Conservation (phyloP, 2,329 filamentous ascomycete species). For the Pezizomycotina sp. region DNA sequence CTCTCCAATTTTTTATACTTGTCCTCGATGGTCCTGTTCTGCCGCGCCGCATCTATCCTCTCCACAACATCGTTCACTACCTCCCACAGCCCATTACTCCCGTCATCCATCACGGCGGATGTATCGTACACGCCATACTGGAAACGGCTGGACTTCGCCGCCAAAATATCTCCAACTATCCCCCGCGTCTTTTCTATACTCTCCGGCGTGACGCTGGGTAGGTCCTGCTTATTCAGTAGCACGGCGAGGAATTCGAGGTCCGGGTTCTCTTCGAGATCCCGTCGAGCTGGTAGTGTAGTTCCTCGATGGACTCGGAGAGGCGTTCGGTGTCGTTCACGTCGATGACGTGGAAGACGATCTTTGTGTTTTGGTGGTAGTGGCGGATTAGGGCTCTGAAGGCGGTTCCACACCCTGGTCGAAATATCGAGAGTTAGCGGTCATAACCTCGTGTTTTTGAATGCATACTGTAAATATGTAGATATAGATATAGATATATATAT, state of each 20-base stretch:
- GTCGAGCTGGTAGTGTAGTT: conserved; percentile 23
- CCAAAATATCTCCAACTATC: conserved; percentile 1
- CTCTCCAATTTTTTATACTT: conserved; percentile 1
- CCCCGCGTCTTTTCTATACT: conserved; percentile 2
- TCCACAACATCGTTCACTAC: conserved; percentile 20
- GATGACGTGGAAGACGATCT: conserved; percentile 26
- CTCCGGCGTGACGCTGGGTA: conserved; percentile 12
- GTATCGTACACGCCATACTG: conserved; percentile 12
- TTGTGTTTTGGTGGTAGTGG: conserved; percentile 25
- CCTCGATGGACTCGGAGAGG: conserved; percentile 24
- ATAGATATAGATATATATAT: too few relatives aligned
- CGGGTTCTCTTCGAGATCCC: conserved; percentile 18
- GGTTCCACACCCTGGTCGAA: conserved; percentile 17
- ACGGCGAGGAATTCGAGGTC: conserved; percentile 25
- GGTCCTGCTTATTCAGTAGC: conserved; percentile 28
- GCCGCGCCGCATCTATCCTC: conserved; percentile 14
- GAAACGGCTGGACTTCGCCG: not conserved
- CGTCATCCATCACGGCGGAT: conserved; percentile 2
- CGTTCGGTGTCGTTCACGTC: conserved; percentile 24
- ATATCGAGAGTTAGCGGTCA: conserved; percentile 5
- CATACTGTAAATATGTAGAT: conserved; percentile 2
- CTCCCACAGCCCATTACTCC: conserved; percentile 4
- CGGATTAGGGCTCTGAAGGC: conserved; percentile 25
- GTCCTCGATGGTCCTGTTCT: conserved; percentile 11
- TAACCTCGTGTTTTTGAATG: conserved; percentile 1